Evolutionary conservation across 306 rosid species (phyloP), one percentile per base, ranked within the genome.

Genomic region (Quillaja saponaria): DNA sequence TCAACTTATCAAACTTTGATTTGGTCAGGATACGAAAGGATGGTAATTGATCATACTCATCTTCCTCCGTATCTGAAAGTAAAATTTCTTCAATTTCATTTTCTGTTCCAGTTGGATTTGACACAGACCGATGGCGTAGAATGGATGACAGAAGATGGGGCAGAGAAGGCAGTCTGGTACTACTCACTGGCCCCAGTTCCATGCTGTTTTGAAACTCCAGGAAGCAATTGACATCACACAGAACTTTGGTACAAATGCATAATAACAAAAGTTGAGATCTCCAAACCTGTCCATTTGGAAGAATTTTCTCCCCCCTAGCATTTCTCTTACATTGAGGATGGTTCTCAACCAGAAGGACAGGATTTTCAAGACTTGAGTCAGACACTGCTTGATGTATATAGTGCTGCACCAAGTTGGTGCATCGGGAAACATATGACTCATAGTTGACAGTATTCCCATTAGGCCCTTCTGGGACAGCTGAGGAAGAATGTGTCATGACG

Each of bases 271-370:
- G 81, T 52, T 86, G 90, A 61, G 89, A 86, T 73, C 77, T 94
- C 99, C 99, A 94, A 72, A 85, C 96, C 80, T 76, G 87, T 61
- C 99, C 99, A 73, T 94, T 87, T 7, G 99, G 99, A 76, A 94
- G 97, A 64, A 94, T 63, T 81, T 72, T 89, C 79, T 94, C 95
- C 71, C 99, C 99, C 73, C 15, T 51, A 47, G 44, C 40, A 71
- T 89, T 85, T 81, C 49, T 85, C 47, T 67, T 86, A 75, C 96
- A 94, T 21, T 78, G 81, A 76, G 82, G 84, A 82, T 94, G 99
- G 75, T 89, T 94, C 83, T 94, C 99, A 66, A 94, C 99, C 71
- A 94, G 78, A 58, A 94, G 83, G 12, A 82, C 79, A 8, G 95
- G 99, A 56, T 75, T 94, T 76, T 94, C 97, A 72, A 94, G 91